phyloP scores from a whole-genome alignment of 768 basidiomycete genomes.

The Leccinum barrowsii region DNA sequence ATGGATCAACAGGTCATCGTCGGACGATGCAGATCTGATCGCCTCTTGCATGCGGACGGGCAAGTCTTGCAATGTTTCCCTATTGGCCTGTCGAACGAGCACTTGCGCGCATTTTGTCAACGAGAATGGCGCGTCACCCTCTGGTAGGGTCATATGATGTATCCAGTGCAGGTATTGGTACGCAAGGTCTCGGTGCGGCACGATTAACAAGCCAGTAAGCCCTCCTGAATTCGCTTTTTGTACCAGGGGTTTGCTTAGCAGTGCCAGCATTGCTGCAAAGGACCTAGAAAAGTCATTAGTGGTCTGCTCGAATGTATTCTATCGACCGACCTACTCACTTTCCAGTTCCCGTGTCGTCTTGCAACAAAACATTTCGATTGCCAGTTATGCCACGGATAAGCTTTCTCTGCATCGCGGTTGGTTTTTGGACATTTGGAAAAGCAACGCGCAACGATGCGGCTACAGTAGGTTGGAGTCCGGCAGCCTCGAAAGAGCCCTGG shows the following conservation, averaged over 20 bases:
- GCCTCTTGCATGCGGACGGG: constrained; percentile 28
- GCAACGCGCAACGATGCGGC: constrained; percentile 49
- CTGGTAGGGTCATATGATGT: constrained; percentile 40
- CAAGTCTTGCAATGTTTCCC: constrained; percentile 12
- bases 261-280: constrained; percentile 63
- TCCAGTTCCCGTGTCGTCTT: constrained; percentile 73
- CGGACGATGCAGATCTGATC: constrained; percentile 25
- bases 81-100: constrained; percentile 51
- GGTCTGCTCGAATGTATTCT: background rate
- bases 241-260: constrained; percentile 50
- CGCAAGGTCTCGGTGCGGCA: constrained; percentile 72
- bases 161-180: constrained; percentile 68
- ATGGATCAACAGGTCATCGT: constrained; percentile 36
- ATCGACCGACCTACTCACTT: constrained; percentile 49
- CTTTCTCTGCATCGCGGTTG: constrained; percentile 56
- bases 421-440: constrained; percentile 57
- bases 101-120: constrained; percentile 53
- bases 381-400: constrained; percentile 60
- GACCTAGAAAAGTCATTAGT: constrained; percentile 43
- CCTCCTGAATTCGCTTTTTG: constrained; percentile 16
- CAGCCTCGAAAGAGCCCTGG: constrained; percentile 40
- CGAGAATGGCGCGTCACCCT: constrained; percentile 30
- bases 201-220: constrained; percentile 58
- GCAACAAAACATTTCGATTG: constrained; percentile 60
- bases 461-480: constrained; percentile 51